Base-by-base conservation (phyloP, 2,329 filamentous ascomycete species). In the Fulvia fulva region DNA sequence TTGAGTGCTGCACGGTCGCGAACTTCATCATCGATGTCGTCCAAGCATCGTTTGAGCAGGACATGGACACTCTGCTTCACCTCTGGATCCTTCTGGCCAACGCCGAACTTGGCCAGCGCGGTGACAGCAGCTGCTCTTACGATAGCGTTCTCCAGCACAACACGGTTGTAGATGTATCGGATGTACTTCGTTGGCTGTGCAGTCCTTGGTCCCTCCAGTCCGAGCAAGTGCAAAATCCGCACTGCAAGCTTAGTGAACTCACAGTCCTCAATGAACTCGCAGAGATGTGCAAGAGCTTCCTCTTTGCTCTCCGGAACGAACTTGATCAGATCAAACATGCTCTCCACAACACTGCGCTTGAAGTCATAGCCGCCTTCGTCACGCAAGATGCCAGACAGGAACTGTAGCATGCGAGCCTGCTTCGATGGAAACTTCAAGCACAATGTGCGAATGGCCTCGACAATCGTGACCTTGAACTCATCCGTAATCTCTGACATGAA, bases 381-480 rank as follows among this genome's bases (percentile, higher is more conserved):
- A 26, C 94, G 87, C 53, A 99, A 81, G 58, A 97, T 96, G n/a
- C 92, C 90, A 70, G 93, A 96, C 50, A 99, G 84, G 85, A 99
- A 99, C 52, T 90, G 86, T 53, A 99, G 86, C 92, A 99, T 97
- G 62, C 91, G 92, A 49, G 93, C 93, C 77, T 99, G 94, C 79
- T 99, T 99, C 78, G 85, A 92, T 32, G 94, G 94, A 79, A 99
- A 99, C 78, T 99, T 99, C 67, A 99, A 81, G 74, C 93, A 97
- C 43, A 99, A 80, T 3, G 94, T 97, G 61, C 94, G 89, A 71
- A 99, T 97, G 44, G 94, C 94, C 76, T 99, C 94, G 45, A 99
- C 93, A 70, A 99, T 96, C n/a, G 94, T 99, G 67, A 99, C 96
- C 82, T 97, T 99, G 82, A 99, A 99, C 76, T 99, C 94, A 72